Percentiles rank a stretch among this genome's conserved stretches.
These are phyloP conservation scores for Vairimorpha apis DNA, from an alignment of 371 early-diverging fungal genomes.

Conservation along the genomic window DNA sequence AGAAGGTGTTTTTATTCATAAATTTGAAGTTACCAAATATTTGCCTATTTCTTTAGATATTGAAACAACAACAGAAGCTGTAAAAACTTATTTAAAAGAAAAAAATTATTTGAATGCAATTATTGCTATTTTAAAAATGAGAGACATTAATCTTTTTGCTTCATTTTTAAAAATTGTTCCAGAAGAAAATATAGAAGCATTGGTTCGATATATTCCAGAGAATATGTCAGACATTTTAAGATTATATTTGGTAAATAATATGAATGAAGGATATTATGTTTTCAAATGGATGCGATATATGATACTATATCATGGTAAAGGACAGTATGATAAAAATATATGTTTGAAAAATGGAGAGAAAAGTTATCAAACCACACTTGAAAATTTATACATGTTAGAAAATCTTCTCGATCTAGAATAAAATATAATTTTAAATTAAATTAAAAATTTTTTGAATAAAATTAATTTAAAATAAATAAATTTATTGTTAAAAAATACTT, in stretches of 20 bases:
- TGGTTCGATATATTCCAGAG: constrained; percentile 20
- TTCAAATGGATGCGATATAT: neutral
- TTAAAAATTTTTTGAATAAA: neutral
- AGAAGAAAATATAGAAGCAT: neutral
- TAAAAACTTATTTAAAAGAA: constrained; percentile 18
- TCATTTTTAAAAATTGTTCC: constrained; percentile 12
- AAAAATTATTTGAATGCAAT: constrained; percentile 31
- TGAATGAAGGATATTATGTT: neutral
- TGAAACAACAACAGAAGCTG: constrained; percentile 24
- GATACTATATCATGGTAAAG: constrained; percentile 2
- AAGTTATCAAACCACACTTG: neutral
- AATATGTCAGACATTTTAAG: constrained; percentile 4
- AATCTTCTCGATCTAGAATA: neutral
- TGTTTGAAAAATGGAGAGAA: constrained; percentile 4
- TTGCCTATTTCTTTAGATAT: constrained; percentile 29
- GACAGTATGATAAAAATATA: neutral
- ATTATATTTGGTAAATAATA: neutral
- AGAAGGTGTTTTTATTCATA: constrained; percentile 47
- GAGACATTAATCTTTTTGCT: constrained; percentile 10
- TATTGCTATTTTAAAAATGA: constrained; percentile 17
- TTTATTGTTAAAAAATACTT: constrained; percentile 38
- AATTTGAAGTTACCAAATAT: constrained; percentile 8
- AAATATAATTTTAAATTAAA: neutral
- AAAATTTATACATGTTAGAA: constrained; percentile 10
- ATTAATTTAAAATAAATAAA: neutral